Evolutionary conservation across 2,329 filamentous ascomycete genomes (phyloP).

Genomic region (Exophiala viscosa): DNA sequence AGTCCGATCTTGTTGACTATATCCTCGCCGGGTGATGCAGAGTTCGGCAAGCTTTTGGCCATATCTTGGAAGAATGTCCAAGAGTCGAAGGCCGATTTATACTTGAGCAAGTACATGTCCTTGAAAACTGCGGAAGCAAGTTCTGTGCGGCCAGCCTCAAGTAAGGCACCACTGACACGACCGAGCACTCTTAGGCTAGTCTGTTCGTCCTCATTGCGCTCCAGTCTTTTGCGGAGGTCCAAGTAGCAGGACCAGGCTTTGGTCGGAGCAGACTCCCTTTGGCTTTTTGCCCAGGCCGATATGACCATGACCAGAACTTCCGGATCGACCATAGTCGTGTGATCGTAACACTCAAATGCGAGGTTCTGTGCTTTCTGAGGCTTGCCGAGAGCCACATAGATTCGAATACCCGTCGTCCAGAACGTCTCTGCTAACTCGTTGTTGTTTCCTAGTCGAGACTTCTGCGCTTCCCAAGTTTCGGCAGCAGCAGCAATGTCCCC

Average conservation of each 20-base stretch:
- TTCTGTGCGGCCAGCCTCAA: constrained; percentile 62
- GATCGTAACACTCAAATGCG: constrained; percentile 40
- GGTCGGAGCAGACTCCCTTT: constrained; percentile 48
- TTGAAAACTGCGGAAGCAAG: constrained; percentile 73
- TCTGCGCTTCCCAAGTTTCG: constrained; percentile 57
- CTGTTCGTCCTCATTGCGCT: constrained; percentile 28
- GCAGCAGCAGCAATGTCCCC: constrained; percentile 60
- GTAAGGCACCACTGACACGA: constrained; percentile 65
- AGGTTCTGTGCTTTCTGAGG: constrained; percentile 48
- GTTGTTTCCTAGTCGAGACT: constrained; percentile 11
- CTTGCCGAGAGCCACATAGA: constrained; percentile 48
- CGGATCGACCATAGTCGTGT: constrained; percentile 20
- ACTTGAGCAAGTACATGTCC: constrained; percentile 76
- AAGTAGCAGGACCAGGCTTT: constrained; percentile 67
- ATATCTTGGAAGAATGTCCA: constrained; percentile 38
- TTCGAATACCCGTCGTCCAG: constrained; percentile 49
- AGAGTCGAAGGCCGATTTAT: constrained; percentile 42
- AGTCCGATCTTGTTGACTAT: constrained; percentile 49
- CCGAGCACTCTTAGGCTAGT: constrained; percentile 74
- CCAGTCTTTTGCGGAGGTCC: constrained; percentile 49
- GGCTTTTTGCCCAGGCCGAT: constrained; percentile 57
- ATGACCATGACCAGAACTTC: constrained; percentile 61
- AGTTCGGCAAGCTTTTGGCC: constrained; percentile 9
- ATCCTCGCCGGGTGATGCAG: constrained; percentile 34
- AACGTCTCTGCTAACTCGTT: constrained; percentile 32